phyloP scores from a whole-genome alignment of 148 eudicot genomes.

The Tetragonia tetragonoides region DNA sequence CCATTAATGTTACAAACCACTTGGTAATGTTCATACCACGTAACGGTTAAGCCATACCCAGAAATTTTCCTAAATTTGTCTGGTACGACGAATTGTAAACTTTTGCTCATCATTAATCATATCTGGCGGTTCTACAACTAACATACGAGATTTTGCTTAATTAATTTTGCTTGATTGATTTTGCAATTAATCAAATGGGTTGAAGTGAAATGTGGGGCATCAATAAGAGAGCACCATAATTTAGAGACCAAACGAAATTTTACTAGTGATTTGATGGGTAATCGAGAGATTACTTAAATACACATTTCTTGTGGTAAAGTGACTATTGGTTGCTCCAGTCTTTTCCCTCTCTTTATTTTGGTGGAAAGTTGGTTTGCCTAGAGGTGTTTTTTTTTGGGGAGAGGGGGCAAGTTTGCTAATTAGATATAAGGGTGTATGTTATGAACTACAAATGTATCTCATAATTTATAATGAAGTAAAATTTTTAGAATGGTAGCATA shows the following conservation, averaged over 20 bases:
- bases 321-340: background rate
- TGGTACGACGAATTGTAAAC: slow-evolving; percentile 11
- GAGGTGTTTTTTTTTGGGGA: background rate
- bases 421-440: background rate
- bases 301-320: slow-evolving; percentile 7
- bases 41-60: background rate
- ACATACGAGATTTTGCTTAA: background rate
- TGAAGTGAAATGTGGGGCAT: background rate
- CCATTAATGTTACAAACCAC: slow-evolving; percentile 14
- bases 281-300: slow-evolving; percentile 6
- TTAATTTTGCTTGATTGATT: slow-evolving; percentile 8
- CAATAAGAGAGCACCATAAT: slow-evolving; percentile 16
- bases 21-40: background rate
- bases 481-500: background rate
- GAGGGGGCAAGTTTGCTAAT: background rate
- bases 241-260: slow-evolving; percentile 12
- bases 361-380: background rate
- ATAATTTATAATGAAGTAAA: background rate
- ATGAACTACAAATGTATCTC: background rate
- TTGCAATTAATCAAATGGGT: background rate
- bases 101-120: background rate
- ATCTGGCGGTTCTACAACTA: slow-evolving; percentile 12
- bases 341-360: slow-evolving; percentile 14
- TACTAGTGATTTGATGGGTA: background rate
- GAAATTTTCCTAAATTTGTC: slow-evolving; percentile 3